Percentiles rank a stretch among this genome's conserved stretches.
Conservation (phyloP, 2,329 filamentous ascomycete genomes). For the Phoma sp. region DNA sequence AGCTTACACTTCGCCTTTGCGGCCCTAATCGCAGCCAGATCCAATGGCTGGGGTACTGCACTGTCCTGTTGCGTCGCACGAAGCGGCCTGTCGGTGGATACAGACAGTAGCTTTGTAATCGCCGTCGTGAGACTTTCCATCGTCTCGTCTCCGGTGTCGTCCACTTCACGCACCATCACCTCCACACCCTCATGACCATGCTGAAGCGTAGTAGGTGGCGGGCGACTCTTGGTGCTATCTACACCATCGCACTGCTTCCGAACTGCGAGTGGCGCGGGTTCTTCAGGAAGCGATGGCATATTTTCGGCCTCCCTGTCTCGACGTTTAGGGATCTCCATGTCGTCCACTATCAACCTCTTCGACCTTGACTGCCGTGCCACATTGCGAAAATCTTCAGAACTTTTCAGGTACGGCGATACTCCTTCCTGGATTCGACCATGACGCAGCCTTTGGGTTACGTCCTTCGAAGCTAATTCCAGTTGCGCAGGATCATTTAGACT, state of each 20-base stretch:
- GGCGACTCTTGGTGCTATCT: no score
- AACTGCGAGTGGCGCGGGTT: not conserved
- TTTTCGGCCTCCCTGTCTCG: not conserved
- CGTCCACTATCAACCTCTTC: not conserved
- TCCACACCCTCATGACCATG: not conserved
- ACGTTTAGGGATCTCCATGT: not conserved
- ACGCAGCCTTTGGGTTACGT: not conserved
- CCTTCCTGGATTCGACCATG: not conserved
- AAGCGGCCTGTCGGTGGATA: not conserved
- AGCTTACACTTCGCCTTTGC: not conserved
- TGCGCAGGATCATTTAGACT: no score
- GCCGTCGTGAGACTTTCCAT: not conserved
- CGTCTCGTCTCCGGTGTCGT: not conserved
- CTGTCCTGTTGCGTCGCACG: not conserved
- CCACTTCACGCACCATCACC: not conserved
- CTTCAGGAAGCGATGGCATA: conserved; percentile 1
- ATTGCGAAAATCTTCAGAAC: not conserved
- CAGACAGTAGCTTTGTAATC: not conserved
- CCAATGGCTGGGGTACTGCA: conserved; percentile 6
- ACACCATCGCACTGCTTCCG: not conserved
- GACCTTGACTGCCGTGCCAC: not conserved
- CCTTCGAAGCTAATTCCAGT: not conserved
- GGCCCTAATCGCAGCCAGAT: not conserved
- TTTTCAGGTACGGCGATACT: not conserved
- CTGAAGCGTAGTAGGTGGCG: no score